Base-by-base conservation (phyloP, 2,329 filamentous ascomycete species). In the Emmonsiellopsis sp. region DNA sequence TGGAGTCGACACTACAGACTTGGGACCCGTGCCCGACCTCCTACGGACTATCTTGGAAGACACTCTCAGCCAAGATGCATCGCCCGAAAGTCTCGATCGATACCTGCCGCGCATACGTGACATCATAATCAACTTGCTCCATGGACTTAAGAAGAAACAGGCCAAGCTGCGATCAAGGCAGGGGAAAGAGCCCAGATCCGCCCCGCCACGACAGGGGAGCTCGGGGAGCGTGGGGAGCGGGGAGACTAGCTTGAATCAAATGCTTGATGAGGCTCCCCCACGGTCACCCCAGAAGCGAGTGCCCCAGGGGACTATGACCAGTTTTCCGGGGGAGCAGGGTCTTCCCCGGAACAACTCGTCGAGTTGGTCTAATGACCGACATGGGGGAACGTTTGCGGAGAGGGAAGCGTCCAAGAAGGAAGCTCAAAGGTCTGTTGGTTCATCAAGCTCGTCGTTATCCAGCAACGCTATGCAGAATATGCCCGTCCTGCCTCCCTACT, bases 121-220 rank as follows among this genome's bases (percentile, higher is more conserved):
- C 70, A 98, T 98, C 64, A 98, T 98, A 67, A 97, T 98, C 70
- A 96, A 95, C 67, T 78, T 98, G 32, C 80, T 98, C 7, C 93
- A 98, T 68, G 93, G 93, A 2, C 74, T 98, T 58, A 98, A 98
- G 76, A 86, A 92, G 70, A 98, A 98, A 70, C 93, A 98, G 67
- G 91, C 95, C 65, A 89, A 90, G 63, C 73, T 98, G 63, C 76
- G 82, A 44, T 80, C 81, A 57, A 77, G 79, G 55, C 76, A 76
- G 55, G 71, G 75, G 52, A 71, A 73, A 59, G 76, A 79, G 52
- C 72, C 67, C 51, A 69, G 72, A 52, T 50, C 58, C 54, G 54
- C 63, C 30, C 62, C 69, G 6, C 67, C 61, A 61, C 72, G 66
- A 62, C 76, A 72, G 62, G 71, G 63, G 65, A 78, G 70, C 57